A percentile compares a stretch with the other conserved stretches of the same genome.
Conservation (phyloP, 140 eudicot species). For the Erigeron philadelphicus region DNA sequence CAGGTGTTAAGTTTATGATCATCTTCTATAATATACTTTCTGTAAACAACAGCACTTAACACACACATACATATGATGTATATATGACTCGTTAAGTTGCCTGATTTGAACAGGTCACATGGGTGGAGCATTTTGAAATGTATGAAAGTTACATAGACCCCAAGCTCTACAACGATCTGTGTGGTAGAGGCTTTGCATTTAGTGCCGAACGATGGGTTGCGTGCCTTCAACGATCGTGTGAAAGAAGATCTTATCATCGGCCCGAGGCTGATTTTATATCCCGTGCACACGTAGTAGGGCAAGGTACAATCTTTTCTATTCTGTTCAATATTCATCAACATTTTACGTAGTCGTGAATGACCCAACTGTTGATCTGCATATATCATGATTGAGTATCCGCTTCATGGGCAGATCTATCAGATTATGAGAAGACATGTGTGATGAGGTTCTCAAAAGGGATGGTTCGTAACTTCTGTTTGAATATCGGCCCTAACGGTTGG, state of each 20-base stretch:
- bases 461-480: neutral
- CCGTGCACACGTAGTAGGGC: neutral
- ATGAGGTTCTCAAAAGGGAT: neutral
- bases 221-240: constrained; percentile 55
- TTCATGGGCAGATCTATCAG: neutral
- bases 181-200: constrained; percentile 51
- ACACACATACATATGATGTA: no score
- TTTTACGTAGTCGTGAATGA: neutral
- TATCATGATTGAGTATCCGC: no score
- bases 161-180: constrained; percentile 40
- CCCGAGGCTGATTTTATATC: constrained; percentile 4
- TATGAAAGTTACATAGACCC: constrained; percentile 48
- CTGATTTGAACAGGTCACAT: constrained; percentile 39
- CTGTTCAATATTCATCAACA: neutral
- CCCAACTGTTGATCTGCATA: neutral
- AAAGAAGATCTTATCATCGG: constrained; percentile 38
- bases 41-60: no score
- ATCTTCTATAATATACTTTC: no score
- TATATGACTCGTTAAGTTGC: no score
- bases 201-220: constrained; percentile 65
- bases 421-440: neutral
- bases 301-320: neutral
- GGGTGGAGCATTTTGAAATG: constrained; percentile 68
- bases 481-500: neutral
- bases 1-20: no score